Base-by-base conservation (phyloP, 345 rosid species). In the Rhodomyrtus tomentosa region DNA sequence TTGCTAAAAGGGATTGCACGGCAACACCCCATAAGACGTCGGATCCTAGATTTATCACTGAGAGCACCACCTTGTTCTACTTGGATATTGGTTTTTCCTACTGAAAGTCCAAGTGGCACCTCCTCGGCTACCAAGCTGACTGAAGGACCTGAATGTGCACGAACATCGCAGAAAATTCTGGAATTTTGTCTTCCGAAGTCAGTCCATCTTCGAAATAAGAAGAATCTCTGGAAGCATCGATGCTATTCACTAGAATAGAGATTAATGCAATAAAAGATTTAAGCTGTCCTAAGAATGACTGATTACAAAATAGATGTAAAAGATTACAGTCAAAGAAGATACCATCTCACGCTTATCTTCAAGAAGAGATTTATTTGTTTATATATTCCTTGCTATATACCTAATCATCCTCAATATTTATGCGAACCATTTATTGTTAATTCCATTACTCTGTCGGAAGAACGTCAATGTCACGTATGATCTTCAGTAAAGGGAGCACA, bases 401-500 rank as follows among this genome's bases (percentile, higher is more conserved):
- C 76, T 4, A 32, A 68, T 36, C 6, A 32, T 21, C 18, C 10
- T 2, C 20, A 32, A 68, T 32, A 68, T 16, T 68, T 8, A 55
- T 20, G 32, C 20, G 13, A 83, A 56, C 15, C 25, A 50, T 36
- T 36, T 81, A 81, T 4, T 49, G n/a, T 6, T 6, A n/a, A 38
- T 83, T 38, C 40, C 21, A 27, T 53, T 53, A 82, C 89, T 90
- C 88, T 5, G 81, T 81, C 22, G 87, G 80, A 82, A 85, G 50
- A 45, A 82, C 50, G 88, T 94, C 95, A 10, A 92, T 93, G 86
- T 93, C 93, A 1, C 98, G 96, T 29, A 93, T 88, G 29, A 96
- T 88, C 88, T 90, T 90, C 95, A 84, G 86, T 11, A 94, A 91
- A 36, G 98, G 99, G 76, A 94, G 98, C 86, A 93, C 88, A 21